Evolutionary conservation across 768 basidiomycete genomes (phyloP), one percentile per base, ranked within the genome.

Genomic region (Scleroderma citrinum): DNA sequence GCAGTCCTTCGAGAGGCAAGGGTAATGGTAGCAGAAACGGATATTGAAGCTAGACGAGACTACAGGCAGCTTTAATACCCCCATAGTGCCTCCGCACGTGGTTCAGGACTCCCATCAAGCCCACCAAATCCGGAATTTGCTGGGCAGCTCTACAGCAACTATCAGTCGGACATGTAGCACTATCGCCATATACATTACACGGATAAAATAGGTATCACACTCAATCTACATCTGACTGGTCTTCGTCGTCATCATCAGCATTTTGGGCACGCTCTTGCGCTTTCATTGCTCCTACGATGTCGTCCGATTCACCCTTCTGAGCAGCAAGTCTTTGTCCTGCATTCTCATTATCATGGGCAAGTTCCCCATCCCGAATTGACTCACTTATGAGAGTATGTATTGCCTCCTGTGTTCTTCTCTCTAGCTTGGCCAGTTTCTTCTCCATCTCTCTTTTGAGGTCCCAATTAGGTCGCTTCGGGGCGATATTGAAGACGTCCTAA

Each of bases 401-500:
- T 5, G 93, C 82, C 66, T 94, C 89, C 53, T 94, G 89, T 2
- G 92, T 96, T 69, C 82, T 85, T 57, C 90, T 72, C 60, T 96
- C 93, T n/a, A 98, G 74, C 62, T 83, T 93, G 7, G 84, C 78
- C 41, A 92, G 67, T 64, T 90, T 92, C 72, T 87, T 91, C 49
- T 94, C 90, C 70, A 94, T 82, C 59, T 97, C 92, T 49, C 92
- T 81, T 66, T 93, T 94, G 59, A 96, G 73, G 65, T 95, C 92
- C 93, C 92, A 95, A 68, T 95, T 98, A 10, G 91, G 85, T 41
- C 93, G 80, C 76, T 94, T 97, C 3, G 96, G 96, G 20, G 93
- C 94, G 57, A 99, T 98, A 63, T 96, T 98, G 65, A 96, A 90
- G 39, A 96, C 75, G 63, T 95, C 91, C 93, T 95, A 43, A 37